phyloP scores from a whole-genome alignment of 169 alveolate species.

The Plasmodium chabaudi region DNA sequence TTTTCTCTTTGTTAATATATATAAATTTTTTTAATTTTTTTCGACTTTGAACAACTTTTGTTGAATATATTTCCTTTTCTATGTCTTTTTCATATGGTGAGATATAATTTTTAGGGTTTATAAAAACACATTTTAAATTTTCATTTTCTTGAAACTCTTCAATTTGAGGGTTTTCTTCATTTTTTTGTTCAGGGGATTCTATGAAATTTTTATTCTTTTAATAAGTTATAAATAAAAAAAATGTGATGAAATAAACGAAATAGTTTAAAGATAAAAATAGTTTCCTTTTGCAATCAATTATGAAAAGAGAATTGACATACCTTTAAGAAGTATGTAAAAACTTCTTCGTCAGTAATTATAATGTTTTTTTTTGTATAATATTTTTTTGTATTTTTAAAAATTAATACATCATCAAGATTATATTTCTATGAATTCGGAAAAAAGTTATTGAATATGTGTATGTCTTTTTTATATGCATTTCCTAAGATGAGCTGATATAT shows the following conservation, averaged over 20 bases:
- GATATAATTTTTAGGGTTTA: slow-evolving; percentile 36
- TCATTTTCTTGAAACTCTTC: slow-evolving; percentile 3
- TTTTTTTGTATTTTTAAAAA: slow-evolving; percentile 30
- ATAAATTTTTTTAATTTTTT: slow-evolving; percentile 58
- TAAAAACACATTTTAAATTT: slow-evolving; percentile 54
- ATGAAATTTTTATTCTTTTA: slow-evolving; percentile 28
- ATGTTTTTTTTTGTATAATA: slow-evolving; percentile 30
- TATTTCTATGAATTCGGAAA: slow-evolving; percentile 23
- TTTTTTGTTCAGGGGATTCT: slow-evolving; percentile 1
- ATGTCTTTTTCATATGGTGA: slow-evolving; percentile 50
- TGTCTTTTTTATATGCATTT: not conserved
- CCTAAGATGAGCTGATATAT: not conserved
- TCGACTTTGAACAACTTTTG: slow-evolving; percentile 31
- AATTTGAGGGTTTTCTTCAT: not conserved
- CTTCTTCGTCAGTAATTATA: slow-evolving; percentile 31
- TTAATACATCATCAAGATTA: slow-evolving; percentile 51
- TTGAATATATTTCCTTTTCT: slow-evolving; percentile 43
- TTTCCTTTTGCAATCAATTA: not conserved
- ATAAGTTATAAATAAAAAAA: not conserved
- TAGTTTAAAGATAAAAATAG: not conserved
- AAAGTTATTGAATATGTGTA: not conserved
- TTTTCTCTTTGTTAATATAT: slow-evolving; percentile 41
- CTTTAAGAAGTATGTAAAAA: slow-evolving; percentile 34
- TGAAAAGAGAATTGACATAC: not conserved
- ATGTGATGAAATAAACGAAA: not conserved